Percentiles rank a stretch among this genome's conserved stretches.
These are phyloP conservation scores for Pythium oligandrum DNA, from an alignment of 352 stramenopile genomes.

Conservation along the genomic window DNA sequence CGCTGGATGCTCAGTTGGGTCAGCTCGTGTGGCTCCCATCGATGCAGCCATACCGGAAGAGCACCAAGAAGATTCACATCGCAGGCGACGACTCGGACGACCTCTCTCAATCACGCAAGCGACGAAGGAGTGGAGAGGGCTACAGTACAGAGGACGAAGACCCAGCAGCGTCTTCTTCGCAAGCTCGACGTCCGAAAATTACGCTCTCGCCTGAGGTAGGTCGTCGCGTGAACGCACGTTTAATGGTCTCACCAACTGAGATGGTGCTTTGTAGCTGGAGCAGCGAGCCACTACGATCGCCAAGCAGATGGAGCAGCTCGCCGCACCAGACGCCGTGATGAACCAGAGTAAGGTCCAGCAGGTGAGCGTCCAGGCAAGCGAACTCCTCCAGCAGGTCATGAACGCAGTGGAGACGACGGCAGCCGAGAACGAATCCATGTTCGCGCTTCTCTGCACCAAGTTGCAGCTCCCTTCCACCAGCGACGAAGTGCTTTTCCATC, in stretches of 20 bases:
- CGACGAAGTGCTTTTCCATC: slow-evolving; percentile 56
- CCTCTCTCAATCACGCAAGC: no score
- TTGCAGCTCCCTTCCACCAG: slow-evolving; percentile 42
- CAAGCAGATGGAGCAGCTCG: slow-evolving; percentile 42
- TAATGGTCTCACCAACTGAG: no score
- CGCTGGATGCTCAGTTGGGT: slow-evolving; percentile 2
- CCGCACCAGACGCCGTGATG: slow-evolving; percentile 21
- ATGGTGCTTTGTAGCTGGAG: slow-evolving; percentile 29
- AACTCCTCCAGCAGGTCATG: slow-evolving; percentile 55
- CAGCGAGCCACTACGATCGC: slow-evolving; percentile 29
- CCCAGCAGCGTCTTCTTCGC: no score
- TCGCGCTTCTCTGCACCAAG: slow-evolving; percentile 34
- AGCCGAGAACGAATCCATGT: slow-evolving; percentile 44
- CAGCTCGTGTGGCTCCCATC: slow-evolving; percentile 1
- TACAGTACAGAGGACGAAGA: no score
- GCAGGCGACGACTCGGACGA: no score
- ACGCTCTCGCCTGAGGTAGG: no score
- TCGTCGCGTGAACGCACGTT: no score
- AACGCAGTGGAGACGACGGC: slow-evolving; percentile 55
- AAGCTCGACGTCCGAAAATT: no score
- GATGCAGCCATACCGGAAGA: not conserved
- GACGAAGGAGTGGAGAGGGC: no score
- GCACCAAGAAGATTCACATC: no score
- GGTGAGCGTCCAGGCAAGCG: slow-evolving; percentile 21
- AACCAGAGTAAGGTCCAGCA: slow-evolving; percentile 24